Conservation (phyloP, 495 filamentous ascomycete genomes). For the Cairneyella variabilis region DNA sequence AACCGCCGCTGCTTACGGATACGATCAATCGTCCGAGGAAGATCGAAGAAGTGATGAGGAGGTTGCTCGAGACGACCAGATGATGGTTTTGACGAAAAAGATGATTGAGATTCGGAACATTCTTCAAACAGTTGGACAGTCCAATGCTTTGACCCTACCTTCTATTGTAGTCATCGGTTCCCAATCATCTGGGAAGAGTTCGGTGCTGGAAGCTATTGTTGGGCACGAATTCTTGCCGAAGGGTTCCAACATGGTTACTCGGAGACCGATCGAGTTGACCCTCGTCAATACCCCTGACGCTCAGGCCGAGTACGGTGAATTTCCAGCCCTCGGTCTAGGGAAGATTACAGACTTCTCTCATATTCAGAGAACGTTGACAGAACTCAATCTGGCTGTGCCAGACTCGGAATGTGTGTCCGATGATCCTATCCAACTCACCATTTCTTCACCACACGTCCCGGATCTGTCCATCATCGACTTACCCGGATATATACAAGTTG, state of each 20-base stretch:
- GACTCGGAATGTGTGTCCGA: slow-evolving; percentile 89
- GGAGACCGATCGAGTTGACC: slow-evolving; percentile 93
- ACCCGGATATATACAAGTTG: slow-evolving; percentile 95
- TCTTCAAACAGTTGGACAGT: slow-evolving; percentile 85
- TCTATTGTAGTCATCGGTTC: slow-evolving; percentile 99
- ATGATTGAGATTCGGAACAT: slow-evolving; percentile 99
- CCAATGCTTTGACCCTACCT: slow-evolving; percentile 77
- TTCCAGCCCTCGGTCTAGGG: slow-evolving; percentile 84
- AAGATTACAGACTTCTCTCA: slow-evolving; percentile 91
- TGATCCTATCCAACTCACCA: slow-evolving; percentile 92
- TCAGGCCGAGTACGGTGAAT: slow-evolving; percentile 91
- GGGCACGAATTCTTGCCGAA: slow-evolving; percentile 98
- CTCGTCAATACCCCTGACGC: slow-evolving; percentile 93
- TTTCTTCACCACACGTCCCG: slow-evolving; percentile 92
- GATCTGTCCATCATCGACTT: slow-evolving; percentile 96
- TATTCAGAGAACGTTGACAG: slow-evolving; percentile 89
- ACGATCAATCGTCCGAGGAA: slow-evolving; percentile 61
- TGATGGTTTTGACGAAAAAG: slow-evolving; percentile 98
- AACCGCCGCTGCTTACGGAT: slow-evolving; percentile 73
- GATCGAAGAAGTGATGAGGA: slow-evolving; percentile 56
- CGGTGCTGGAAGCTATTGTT: slow-evolving; percentile 94
- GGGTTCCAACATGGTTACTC: slow-evolving; percentile 96
- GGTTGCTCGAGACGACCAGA: slow-evolving; percentile 86
- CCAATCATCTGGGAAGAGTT: slow-evolving; percentile 97
- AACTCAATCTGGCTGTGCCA: slow-evolving; percentile 90